Evolutionary conservation across 306 rosid species (phyloP), one percentile per base, ranked within the genome.

Genomic region (Dryas octopetala): DNA sequence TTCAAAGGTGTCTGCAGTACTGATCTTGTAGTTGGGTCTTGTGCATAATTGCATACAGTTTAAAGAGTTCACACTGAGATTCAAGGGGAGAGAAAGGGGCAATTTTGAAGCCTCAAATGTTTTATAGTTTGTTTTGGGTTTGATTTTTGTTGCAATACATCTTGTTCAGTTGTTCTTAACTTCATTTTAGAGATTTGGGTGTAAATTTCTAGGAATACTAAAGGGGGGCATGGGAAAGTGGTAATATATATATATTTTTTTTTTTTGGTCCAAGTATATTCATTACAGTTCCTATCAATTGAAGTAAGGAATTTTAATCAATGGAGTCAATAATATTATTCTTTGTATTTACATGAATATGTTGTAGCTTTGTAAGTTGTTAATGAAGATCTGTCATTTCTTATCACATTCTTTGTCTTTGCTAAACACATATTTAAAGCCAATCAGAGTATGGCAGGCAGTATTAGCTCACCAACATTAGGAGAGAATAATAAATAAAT

Each of bases 1-100:
- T 83, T 82, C 78, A 48, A 11, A 55, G 62, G 78, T 41, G 86
- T 76, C 79, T 84, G 75, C 14, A n/a, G 89, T 83, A 78, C 76
- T 32, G 38, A 32, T 32, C 67, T 83, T 81, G 11, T 26, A 58
- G 62, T 48, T 58, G 40, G 66, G 49, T 75, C 28, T 73, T 79
- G 74, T 83, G 73, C 10, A 73, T 55, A 71, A 75, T 38, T 51
- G 75, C 73, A 74, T 60, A 41, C 50, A 73, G 70, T 79, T 64
- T 54, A 44, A 61, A 23, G 75, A 60, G 44, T 44, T 5, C 8
- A 58, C 8, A 58, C 28, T 7, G 19, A 59, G 60, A 41, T 71
- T 73, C 78, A 49, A 63, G 50, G 23, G 60, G 40, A 46, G 73
- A 68, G 50, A 70, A 64, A 52, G 13, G 64, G 63, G 66, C 64